These are phyloP conservation scores for Santalum album DNA, from an alignment of 164 flowering plant genomes.

Conservation along the genomic window DNA sequence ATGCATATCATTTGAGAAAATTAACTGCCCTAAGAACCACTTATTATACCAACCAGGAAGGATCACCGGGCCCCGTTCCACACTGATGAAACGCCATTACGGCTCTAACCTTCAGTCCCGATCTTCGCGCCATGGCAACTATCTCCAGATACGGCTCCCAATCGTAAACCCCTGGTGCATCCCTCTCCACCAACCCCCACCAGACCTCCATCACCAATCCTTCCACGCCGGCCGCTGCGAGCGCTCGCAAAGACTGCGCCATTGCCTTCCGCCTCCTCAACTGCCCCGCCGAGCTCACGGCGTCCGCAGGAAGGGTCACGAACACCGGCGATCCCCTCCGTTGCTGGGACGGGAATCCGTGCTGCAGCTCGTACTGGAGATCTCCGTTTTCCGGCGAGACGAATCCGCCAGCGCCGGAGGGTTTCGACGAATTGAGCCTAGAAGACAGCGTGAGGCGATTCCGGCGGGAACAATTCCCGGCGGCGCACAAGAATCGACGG, in stretches of 20 bases:
- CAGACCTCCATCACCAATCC: slow-evolving; percentile 69
- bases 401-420: slow-evolving; percentile 27
- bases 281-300: slow-evolving; percentile 17
- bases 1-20: too few species aligned
- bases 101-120: slow-evolving; percentile 55
- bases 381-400: too few species aligned
- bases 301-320: slow-evolving; percentile 44
- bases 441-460: slow-evolving; percentile 15
- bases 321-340: slow-evolving; percentile 39
- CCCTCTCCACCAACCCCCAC: slow-evolving; percentile 79
- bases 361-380: slow-evolving; percentile 29
- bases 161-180: slow-evolving; percentile 38
- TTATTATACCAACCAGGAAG: slow-evolving; percentile 45
- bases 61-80: slow-evolving; percentile 41
- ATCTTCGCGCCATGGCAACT: slow-evolving; percentile 29
- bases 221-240: slow-evolving; percentile 51
- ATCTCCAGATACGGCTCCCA: slow-evolving; percentile 61
- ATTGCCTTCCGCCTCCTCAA: slow-evolving; percentile 28
- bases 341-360: slow-evolving; percentile 20
- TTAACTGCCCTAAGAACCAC: too few species aligned
- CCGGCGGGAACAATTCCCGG: slow-evolving; percentile 6
- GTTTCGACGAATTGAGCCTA: slow-evolving; percentile 25
- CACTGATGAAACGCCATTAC: slow-evolving; percentile 62
- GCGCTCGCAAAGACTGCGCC: slow-evolving; percentile 35
- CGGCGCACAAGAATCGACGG: slow-evolving; percentile 1